Conservation (phyloP, 164 flowering plant genomes). For the Macadamia tetraphylla region DNA sequence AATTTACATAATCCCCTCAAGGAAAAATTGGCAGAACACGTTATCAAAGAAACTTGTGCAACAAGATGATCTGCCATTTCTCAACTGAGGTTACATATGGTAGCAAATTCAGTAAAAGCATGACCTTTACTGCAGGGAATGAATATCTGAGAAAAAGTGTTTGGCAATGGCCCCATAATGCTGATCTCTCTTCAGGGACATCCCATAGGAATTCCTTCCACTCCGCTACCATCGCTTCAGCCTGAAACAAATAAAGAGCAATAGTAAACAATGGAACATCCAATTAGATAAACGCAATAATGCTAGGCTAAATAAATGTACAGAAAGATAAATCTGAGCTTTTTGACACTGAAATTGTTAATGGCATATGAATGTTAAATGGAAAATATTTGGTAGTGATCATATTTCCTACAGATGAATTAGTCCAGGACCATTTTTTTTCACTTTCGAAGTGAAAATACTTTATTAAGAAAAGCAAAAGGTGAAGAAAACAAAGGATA, state of each 20-base stretch:
- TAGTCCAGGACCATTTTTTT: no score
- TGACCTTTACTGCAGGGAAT: constrained; percentile 77
- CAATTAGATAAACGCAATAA: neutral
- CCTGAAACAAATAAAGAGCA: constrained; percentile 37
- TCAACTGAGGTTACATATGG: neutral
- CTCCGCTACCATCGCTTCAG: constrained; percentile 97
- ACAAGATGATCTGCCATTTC: no score
- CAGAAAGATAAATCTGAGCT: neutral
- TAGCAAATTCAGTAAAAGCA: neutral
- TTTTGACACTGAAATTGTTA: no score
- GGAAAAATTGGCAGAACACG: neutral
- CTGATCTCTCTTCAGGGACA: constrained; percentile 95
- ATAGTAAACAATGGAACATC: neutral
- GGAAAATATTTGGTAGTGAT: no score
- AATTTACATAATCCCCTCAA: neutral
- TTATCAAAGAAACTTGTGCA: neutral
- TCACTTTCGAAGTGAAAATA: no score
- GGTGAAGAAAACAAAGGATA: no score
- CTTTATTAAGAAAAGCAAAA: no score
- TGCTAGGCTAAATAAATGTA: neutral
- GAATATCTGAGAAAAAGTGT: constrained; percentile 76
- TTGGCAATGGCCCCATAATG: constrained; percentile 97
- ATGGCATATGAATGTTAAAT: no score
- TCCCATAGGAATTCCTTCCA: constrained; percentile 99
- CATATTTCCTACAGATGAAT: no score